Percentiles rank a stretch among this genome's conserved stretches.
phyloP scores from a whole-genome alignment of 2,329 filamentous ascomycete species.

The Biscogniauxia mediterranea region DNA sequence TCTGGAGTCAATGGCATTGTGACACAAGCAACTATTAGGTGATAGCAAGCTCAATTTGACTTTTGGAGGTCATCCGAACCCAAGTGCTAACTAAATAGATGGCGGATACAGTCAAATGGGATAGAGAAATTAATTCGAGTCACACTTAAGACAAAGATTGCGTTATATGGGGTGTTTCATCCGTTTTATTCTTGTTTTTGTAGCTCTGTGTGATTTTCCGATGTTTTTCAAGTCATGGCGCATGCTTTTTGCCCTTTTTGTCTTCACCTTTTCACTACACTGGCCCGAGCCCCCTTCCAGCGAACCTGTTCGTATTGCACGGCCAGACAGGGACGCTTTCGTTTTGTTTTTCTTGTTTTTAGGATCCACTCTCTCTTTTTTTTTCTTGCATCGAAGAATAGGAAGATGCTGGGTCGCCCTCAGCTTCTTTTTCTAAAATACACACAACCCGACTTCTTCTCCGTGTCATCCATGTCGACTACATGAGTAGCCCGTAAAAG shows the following conservation, averaged over 20 bases:
- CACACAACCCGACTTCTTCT: constrained; percentile 19
- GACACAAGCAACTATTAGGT: neutral
- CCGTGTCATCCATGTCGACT: constrained; percentile 6
- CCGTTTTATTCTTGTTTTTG: constrained; percentile 28
- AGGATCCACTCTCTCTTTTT: constrained; percentile 3
- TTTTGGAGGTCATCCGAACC: neutral
- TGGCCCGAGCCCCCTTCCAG: constrained; percentile 4
- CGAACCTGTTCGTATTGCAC: constrained; percentile 2
- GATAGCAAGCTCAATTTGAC: neutral
- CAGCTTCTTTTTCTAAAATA: constrained; percentile 30
- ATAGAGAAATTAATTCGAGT: neutral
- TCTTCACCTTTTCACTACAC: constrained; percentile 6
- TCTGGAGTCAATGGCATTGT: neutral
- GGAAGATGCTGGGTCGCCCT: constrained; percentile 26
- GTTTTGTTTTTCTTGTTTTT: constrained; percentile 6
- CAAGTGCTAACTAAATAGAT: neutral
- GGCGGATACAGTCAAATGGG: too few relatives aligned
- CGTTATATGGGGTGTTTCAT: neutral
- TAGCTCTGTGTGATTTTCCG: constrained; percentile 26
- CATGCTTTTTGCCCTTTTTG: constrained; percentile 18
- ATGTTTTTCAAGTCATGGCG: constrained; percentile 27
- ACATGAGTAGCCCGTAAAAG: constrained; percentile 22
- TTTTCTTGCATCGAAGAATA: constrained; percentile 12
- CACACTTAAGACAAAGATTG: neutral
- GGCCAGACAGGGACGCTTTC: constrained; percentile 5